phyloP scores from a whole-genome alignment of 768 basidiomycete genomes.

The Multifurca ochricompacta region DNA sequence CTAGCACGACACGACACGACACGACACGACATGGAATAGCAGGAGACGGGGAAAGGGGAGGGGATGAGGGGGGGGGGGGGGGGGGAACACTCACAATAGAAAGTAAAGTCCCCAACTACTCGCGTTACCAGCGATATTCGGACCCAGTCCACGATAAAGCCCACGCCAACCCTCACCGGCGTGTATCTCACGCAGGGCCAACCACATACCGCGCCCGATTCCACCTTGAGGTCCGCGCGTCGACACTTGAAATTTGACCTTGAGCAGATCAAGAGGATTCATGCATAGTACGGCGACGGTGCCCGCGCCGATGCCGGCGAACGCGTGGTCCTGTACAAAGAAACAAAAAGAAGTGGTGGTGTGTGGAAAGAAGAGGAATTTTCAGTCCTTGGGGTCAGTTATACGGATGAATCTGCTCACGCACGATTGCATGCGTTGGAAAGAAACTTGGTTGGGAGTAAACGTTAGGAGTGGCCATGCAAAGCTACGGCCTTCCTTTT shows the following conservation, averaged over 20 bases:
- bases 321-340: slow-evolving; percentile 79
- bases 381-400: too few species aligned
- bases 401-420: slow-evolving; percentile 1
- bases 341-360: neutral
- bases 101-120: slow-evolving; percentile 98
- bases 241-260: slow-evolving; percentile 87
- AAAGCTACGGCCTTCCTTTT: neutral
- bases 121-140: slow-evolving; percentile 92
- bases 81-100: slow-evolving; percentile 65
- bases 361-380: neutral
- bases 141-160: slow-evolving; percentile 80
- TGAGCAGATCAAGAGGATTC: slow-evolving; percentile 95
- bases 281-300: slow-evolving; percentile 88
- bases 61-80: neutral
- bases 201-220: slow-evolving; percentile 68
- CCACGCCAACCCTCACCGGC: slow-evolving; percentile 72
- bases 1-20: too few species aligned
- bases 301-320: slow-evolving; percentile 89
- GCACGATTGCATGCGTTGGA: slow-evolving; percentile 27
- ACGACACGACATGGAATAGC: too few species aligned
- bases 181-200: slow-evolving; percentile 65
- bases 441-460: slow-evolving; percentile 22
- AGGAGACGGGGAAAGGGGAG: neutral
- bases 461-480: slow-evolving; percentile 11
- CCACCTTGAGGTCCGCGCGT: slow-evolving; percentile 55